Percentiles rank a stretch among this genome's conserved stretches.
phyloP scores from a whole-genome alignment of 1,139 yeast genomes.

The Candida tetrigidarum region DNA sequence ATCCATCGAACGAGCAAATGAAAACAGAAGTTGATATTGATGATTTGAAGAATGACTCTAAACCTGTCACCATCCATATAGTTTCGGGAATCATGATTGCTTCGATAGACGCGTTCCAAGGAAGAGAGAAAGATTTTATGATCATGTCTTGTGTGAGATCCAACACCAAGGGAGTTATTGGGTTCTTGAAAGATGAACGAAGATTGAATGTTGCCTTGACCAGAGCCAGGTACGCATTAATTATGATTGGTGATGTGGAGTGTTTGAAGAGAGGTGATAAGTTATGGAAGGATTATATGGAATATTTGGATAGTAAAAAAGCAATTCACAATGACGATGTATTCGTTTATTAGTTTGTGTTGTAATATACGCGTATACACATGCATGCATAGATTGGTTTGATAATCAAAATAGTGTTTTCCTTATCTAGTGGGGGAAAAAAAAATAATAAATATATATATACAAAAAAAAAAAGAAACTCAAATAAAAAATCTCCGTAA shows the following conservation, averaged over 20 bases:
- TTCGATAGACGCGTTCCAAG: slow-evolving; percentile 70
- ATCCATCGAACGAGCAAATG: slow-evolving; percentile 53
- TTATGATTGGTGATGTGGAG: slow-evolving; percentile 58
- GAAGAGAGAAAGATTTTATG: slow-evolving; percentile 63
- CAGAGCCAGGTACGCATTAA: slow-evolving; percentile 60
- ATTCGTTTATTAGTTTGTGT: slow-evolving; percentile 16
- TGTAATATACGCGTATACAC: too few species aligned
- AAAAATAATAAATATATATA: not conserved
- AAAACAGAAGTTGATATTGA: slow-evolving; percentile 58
- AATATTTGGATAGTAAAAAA: slow-evolving; percentile 29
- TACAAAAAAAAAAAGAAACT: not conserved
- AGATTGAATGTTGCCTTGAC: slow-evolving; percentile 67
- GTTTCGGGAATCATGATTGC: slow-evolving; percentile 73
- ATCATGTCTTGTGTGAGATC: slow-evolving; percentile 66
- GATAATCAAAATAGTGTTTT: not conserved
- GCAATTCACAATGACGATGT: slow-evolving; percentile 15
- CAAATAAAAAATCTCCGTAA: not conserved
- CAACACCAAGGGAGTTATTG: slow-evolving; percentile 52
- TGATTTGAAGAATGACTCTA: slow-evolving; percentile 44
- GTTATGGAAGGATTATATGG: slow-evolving; percentile 59
- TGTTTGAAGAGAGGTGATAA: slow-evolving; percentile 54
- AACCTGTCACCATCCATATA: slow-evolving; percentile 52
- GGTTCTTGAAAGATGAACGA: slow-evolving; percentile 60
- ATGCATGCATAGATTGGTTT: too few species aligned
- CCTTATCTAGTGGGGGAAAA: not conserved